A percentile compares a stretch with the other conserved stretches of the same genome.
These are phyloP conservation scores for Eimeria sp. DNA, from an alignment of 169 alveolate species.

Conservation along the genomic window DNA sequence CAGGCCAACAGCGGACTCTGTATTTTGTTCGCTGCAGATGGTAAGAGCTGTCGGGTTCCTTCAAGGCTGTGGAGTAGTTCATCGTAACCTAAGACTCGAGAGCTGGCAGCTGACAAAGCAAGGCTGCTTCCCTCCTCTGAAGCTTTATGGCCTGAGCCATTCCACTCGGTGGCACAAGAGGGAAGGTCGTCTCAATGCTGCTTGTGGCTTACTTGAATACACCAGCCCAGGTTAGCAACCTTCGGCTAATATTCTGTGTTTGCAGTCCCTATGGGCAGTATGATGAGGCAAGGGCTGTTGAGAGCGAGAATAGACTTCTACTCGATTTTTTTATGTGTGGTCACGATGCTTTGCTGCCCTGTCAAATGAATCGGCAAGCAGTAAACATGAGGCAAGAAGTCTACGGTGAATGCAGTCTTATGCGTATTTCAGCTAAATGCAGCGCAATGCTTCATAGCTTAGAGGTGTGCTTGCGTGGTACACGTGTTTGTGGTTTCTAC, in stretches of 20 bases:
- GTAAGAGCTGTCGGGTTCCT: conserved; percentile 55
- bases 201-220: conserved; percentile 66
- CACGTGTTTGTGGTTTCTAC: neutral
- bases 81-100: conserved; percentile 63
- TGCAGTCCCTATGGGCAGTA: neutral
- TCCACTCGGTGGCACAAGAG: conserved; percentile 73
- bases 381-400: neutral
- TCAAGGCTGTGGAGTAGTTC: conserved; percentile 64
- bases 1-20: neutral
- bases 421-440: neutral
- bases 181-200: conserved; percentile 77
- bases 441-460: neutral
- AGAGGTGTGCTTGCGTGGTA: neutral
- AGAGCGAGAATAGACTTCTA: neutral
- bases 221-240: conserved; percentile 58
- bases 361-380: no score
- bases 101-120: conserved; percentile 70
- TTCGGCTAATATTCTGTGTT: neutral
- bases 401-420: neutral
- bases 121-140: conserved; percentile 32
- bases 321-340: neutral
- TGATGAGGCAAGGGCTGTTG: no score
- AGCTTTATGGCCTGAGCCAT: conserved; percentile 70
- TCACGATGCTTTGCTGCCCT: neutral
- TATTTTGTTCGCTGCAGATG: conserved; percentile 46